Conservation (phyloP, 2,329 filamentous ascomycete genomes). For the Cladophialophora bantiana region DNA sequence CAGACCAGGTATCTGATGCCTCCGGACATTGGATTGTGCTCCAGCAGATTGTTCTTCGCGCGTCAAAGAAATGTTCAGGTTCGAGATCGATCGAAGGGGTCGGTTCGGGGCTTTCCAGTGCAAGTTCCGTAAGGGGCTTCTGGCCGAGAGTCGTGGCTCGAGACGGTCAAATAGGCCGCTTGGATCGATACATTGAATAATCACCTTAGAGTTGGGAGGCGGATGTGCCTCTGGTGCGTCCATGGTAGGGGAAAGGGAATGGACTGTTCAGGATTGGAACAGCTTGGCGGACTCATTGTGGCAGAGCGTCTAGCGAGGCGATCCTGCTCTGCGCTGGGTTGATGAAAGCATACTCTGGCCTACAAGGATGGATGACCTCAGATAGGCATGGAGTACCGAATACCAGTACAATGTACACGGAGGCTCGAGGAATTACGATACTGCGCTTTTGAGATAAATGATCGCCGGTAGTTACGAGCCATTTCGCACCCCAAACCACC, state of each 20-base stretch:
- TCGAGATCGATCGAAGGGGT: conserved; percentile 90
- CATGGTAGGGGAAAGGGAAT: conserved; percentile 34
- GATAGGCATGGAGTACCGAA: not conserved
- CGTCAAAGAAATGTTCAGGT: conserved; percentile 88
- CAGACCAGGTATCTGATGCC: conserved; percentile 94
- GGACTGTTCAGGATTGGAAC: conserved; percentile 12
- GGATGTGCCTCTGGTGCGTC: conserved; percentile 34
- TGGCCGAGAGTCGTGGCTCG: conserved; percentile 75
- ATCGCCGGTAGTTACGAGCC: not conserved
- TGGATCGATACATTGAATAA: conserved; percentile 95
- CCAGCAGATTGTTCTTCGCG: conserved; percentile 58
- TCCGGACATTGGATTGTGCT: conserved; percentile 57
- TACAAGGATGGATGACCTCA: not conserved
- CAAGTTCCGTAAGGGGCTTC: conserved; percentile 85
- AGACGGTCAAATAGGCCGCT: conserved; percentile 85
- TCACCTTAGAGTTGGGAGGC: conserved; percentile 63
- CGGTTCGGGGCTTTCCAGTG: conserved; percentile 97
- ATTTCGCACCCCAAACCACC: not conserved
- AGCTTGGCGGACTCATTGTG: conserved; percentile 34
- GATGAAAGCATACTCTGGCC: conserved; percentile 23
- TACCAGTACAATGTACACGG: not conserved
- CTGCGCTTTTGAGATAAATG: conserved; percentile 1
- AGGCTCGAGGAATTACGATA: conserved; percentile 1
- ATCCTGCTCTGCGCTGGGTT: not conserved
- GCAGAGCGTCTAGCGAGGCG: conserved; percentile 10